These are phyloP conservation scores for Phaeotremella skinneri DNA, from an alignment of 768 basidiomycete genomes.

Conservation along the genomic window DNA sequence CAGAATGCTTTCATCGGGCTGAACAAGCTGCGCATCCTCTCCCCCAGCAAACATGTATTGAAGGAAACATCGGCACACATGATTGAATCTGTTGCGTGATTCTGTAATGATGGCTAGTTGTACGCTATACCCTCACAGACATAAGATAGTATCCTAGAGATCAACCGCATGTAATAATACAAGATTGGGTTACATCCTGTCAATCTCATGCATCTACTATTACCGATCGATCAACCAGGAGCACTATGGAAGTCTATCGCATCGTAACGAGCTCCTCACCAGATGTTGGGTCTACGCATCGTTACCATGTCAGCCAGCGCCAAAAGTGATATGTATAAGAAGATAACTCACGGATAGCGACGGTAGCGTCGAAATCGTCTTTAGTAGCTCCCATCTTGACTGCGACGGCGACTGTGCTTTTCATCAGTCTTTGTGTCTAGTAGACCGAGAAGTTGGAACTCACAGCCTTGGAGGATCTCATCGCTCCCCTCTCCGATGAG, in stretches of 20 bases:
- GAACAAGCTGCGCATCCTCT: too few species aligned
- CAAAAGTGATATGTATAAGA: background rate
- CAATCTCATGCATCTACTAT: too few species aligned
- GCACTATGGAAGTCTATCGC: conserved; percentile 28
- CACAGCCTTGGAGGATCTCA: conserved; percentile 90
- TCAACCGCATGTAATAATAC: too few species aligned
- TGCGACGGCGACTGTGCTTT: conserved; percentile 64
- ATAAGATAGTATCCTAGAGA: too few species aligned
- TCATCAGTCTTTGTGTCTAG: too few species aligned
- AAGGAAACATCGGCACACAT: too few species aligned
- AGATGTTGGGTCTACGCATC: conserved; percentile 48
- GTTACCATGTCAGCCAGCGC: conserved; percentile 4
- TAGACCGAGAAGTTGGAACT: conserved; percentile 25
- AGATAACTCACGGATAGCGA: conserved; percentile 48
- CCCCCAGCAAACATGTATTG: too few species aligned
- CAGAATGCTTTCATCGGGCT: too few species aligned
- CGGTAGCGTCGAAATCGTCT: conserved; percentile 48
- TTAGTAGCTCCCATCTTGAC: conserved; percentile 79
- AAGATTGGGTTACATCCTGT: background rate
- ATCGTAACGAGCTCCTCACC: conserved; percentile 52
- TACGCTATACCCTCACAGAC: too few species aligned
- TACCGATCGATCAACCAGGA: too few species aligned
- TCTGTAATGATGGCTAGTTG: too few species aligned
- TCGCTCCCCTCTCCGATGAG: conserved; percentile 88
- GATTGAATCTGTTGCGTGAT: too few species aligned